Percentiles rank a stretch among this genome's conserved stretches.
phyloP scores from a whole-genome alignment of 139 green algal species.

The Diplosphaera chodatii region DNA sequence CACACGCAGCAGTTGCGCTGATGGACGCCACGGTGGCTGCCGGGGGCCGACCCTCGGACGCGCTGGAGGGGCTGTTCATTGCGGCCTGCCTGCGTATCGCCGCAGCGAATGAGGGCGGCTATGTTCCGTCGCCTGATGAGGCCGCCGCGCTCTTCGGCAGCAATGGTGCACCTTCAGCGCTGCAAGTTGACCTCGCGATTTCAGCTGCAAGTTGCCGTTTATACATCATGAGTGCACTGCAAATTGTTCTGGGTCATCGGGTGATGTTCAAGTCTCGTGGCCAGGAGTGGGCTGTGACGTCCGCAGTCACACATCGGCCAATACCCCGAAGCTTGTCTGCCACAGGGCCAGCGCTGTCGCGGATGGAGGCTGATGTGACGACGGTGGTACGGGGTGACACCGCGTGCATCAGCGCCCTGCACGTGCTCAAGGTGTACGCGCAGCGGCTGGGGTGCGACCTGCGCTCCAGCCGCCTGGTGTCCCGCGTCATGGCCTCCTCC shows the following conservation, averaged over 20 bases:
- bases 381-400: slow-evolving; percentile 15
- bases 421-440: slow-evolving; percentile 24
- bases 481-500: no score
- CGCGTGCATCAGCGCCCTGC: slow-evolving; percentile 6
- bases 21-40: slow-evolving; percentile 39
- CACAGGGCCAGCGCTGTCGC: slow-evolving; percentile 8
- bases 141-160: background rate
- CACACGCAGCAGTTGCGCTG: slow-evolving; percentile 35
- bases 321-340: no score
- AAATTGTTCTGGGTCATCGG: no score
- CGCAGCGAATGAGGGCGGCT: background rate
- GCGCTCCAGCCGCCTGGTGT: no score
- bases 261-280: no score
- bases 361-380: slow-evolving; percentile 10
- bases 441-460: slow-evolving; percentile 12
- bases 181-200: no score
- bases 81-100: slow-evolving; percentile 16
- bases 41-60: slow-evolving; percentile 12
- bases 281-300: no score
- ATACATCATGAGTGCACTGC: no score
- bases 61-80: slow-evolving; percentile 21
- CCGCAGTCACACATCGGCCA: no score
- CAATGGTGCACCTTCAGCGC: no score
- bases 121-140: background rate
- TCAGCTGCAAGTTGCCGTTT: no score